These are phyloP conservation scores for Cryptococcus neoformans DNA, from an alignment of 1,284 basidiomycete species.

Conservation along the genomic window DNA sequence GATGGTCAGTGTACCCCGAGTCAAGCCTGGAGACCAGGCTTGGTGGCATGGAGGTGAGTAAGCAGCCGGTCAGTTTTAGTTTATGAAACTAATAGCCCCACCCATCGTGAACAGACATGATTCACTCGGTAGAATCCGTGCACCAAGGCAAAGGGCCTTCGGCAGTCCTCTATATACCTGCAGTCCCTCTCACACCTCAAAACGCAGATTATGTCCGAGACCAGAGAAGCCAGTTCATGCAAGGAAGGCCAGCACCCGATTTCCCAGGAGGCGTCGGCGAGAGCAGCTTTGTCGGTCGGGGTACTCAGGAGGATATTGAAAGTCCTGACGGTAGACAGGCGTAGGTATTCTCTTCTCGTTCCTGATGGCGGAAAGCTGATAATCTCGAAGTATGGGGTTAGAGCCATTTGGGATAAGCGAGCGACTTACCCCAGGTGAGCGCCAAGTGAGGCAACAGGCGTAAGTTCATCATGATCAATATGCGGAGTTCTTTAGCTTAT, in stretches of 20 bases:
- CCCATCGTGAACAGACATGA: conserved; percentile 53
- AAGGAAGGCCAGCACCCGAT: conserved; percentile 64
- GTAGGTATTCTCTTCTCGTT: conserved; percentile 10
- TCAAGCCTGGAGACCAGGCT: conserved; percentile 71
- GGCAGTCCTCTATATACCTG: conserved; percentile 75
- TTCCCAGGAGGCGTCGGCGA: conserved; percentile 74
- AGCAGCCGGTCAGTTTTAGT: not conserved
- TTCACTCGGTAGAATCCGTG: conserved; percentile 67
- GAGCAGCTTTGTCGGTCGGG: conserved; percentile 57
- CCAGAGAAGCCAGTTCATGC: conserved; percentile 59
- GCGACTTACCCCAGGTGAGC: conserved; percentile 18
- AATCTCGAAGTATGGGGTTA: conserved; percentile 36
- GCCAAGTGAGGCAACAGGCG: conserved; percentile 20
- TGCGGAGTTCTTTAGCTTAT: too few relatives aligned
- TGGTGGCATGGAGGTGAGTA: conserved; percentile 70
- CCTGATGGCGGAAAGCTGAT: not conserved
- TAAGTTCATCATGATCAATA: conserved; percentile 4
- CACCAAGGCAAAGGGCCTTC: conserved; percentile 64
- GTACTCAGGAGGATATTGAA: conserved; percentile 51
- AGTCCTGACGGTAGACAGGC: conserved; percentile 55
- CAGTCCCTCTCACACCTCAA: conserved; percentile 63
- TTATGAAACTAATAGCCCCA: not conserved
- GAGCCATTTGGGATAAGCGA: conserved; percentile 23
- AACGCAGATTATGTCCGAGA: conserved; percentile 64
- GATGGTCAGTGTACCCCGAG: conserved; percentile 71